These are phyloP conservation scores for Oidiodendron maius DNA, from an alignment of 495 filamentous ascomycete species.

Conservation along the genomic window DNA sequence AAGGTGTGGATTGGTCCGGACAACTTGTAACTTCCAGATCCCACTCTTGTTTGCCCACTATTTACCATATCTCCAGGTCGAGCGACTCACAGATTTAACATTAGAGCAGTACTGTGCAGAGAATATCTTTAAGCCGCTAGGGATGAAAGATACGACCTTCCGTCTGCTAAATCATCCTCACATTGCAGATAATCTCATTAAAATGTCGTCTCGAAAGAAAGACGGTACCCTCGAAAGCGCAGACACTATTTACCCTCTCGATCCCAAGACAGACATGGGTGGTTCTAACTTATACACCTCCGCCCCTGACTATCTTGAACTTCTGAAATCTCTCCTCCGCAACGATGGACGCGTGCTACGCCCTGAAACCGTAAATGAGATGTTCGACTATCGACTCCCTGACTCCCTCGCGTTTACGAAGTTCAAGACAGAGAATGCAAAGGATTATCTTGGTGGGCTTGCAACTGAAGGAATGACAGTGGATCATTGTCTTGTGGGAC, in stretches of 20 bases:
- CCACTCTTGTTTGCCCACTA: not conserved
- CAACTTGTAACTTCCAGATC: too few relatives aligned
- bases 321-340: conserved; percentile 19
- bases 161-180: conserved; percentile 35
- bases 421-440: conserved; percentile 1
- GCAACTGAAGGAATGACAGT: conserved; percentile 7
- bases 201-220: conserved; percentile 1
- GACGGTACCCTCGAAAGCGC: not conserved
- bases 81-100: conserved; percentile 39
- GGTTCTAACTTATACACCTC: conserved; percentile 7
- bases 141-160: conserved; percentile 44
- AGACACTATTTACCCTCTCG: not conserved
- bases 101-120: conserved; percentile 53
- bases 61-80: conserved; percentile 1
- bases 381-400: conserved; percentile 34
- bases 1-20: conserved; percentile 42
- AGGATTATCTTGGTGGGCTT: not conserved
- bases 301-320: not conserved
- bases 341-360: conserved; percentile 38
- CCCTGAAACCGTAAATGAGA: conserved; percentile 30
- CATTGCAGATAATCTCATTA: conserved; percentile 12
- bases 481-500: conserved; percentile 27
- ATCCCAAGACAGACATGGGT: not conserved
- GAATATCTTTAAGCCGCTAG: conserved; percentile 50
- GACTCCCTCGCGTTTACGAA: not conserved